Conservation (phyloP, 2,329 filamentous ascomycete species). For the Phialocephala sp. region DNA sequence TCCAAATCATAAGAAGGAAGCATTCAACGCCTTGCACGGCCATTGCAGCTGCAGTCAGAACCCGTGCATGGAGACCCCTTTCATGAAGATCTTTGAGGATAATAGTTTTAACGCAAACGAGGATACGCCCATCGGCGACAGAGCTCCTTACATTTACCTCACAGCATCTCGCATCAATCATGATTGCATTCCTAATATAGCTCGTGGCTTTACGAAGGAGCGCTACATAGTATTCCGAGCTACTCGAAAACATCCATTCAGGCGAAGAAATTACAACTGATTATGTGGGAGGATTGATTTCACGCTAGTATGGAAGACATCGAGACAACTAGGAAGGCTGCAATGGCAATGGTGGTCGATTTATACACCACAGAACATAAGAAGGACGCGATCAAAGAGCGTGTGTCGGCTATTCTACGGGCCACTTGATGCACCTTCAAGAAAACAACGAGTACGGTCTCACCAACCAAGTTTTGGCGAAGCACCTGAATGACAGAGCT, state of each 20-base stretch:
- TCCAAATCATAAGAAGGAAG: neutral
- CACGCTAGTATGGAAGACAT: neutral
- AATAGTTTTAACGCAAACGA: neutral
- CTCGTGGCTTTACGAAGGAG: neutral
- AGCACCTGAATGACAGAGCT: too few species aligned
- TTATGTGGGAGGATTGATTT: neutral
- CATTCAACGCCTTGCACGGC: neutral
- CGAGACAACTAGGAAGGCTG: neutral
- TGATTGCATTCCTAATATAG: neutral
- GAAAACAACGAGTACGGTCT: too few species aligned
- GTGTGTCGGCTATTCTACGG: too few species aligned
- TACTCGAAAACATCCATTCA: neutral
- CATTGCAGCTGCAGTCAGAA: neutral
- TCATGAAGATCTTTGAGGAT: neutral
- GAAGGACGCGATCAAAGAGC: too few species aligned
- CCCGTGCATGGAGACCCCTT: neutral
- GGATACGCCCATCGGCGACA: neutral
- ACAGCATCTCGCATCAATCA: conserved; percentile 12
- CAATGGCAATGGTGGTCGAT: neutral
- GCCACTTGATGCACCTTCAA: too few species aligned
- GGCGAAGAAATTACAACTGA: conserved; percentile 10
- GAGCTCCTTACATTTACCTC: neutral
- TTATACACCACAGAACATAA: neutral
- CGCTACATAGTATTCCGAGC: conserved; percentile 13
- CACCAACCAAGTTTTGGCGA: too few species aligned